Evolutionary conservation across 768 basidiomycete genomes (phyloP), one percentile per base, ranked within the genome.

Genomic region (Holtermanniella nyarrowii): DNA sequence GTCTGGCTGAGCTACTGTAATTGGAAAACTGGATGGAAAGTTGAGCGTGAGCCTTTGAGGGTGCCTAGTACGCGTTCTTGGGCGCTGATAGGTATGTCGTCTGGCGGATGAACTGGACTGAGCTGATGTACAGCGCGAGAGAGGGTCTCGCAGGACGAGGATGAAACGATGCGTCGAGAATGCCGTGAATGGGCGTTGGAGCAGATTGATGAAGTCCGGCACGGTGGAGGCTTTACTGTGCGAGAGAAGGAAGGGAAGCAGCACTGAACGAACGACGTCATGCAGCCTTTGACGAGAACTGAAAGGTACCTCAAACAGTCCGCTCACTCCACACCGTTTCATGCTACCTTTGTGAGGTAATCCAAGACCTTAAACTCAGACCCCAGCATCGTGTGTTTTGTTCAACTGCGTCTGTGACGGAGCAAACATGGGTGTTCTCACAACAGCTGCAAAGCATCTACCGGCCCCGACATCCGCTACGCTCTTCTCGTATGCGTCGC

Each of bases 61-160:
- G 91, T 97, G 12, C 91, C 91, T 1, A 88, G 86, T 68, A 95
- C 93, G 39, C 79, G 88, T 53, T 89, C 89, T 64, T 95, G 90
- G 88, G 86, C 84, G 0, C 78, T 95, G 46, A 72, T 93, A 25
- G 90, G 91, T 89, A 5, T 20, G 18, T 11, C 23, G 26, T n/a
- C 7, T 3, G 44, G 26, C 41, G 20, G 20, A 5, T 21, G 49
- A 10, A 4, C 22, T 50, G 25, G 3, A 3, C 20, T 18, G 5
- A 12, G 46, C 49, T 59, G 42, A 48, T 37, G n/a, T 54, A 61
- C 66, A 68, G 75, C 69, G 46, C 63, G 63, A 53, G 72, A 55
- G 49, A 60, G 66, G 54, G 65, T 60, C n/a, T n/a, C n/a, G n/a
- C n/a, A n/a, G 58, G 59, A 52, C n/a, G 62, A 45, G 44, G 61